Percentiles rank a stretch among this genome's conserved stretches.
Evolutionary conservation across 163 green algal genomes (phyloP).

Genomic region (Volvox carteri): DNA sequence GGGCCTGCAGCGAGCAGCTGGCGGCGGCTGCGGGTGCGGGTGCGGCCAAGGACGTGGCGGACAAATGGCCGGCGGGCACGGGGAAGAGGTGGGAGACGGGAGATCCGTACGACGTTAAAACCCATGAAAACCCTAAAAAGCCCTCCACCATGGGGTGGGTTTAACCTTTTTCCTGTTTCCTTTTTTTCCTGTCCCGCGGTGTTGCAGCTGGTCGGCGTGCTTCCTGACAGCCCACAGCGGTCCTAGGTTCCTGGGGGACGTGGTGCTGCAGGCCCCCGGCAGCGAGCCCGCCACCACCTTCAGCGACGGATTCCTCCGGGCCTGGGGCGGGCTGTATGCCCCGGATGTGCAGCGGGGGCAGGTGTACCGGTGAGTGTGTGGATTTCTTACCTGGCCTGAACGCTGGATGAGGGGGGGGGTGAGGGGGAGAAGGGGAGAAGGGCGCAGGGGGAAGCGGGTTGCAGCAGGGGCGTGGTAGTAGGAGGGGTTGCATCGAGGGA

Average conservation of each 20-base stretch:
- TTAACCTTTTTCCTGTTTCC: no score
- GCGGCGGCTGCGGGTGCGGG: neutral
- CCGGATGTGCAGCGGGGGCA: conserved; percentile 51
- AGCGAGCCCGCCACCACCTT: conserved; percentile 54
- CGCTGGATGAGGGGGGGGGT: no score
- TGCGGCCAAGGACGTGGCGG: neutral
- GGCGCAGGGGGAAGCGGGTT: neutral
- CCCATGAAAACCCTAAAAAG: no score
- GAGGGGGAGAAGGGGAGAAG: neutral
- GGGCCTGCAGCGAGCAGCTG: neutral
- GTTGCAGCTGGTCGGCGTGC: conserved; percentile 5
- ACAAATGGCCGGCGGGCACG: neutral
- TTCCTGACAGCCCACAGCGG: neutral
- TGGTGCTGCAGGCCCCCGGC: neutral
- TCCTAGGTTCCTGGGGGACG: conserved; percentile 4
- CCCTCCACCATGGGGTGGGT: no score
- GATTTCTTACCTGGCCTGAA: neutral
- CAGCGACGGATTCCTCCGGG: conserved; percentile 51
- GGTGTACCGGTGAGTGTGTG: conserved; percentile 7
- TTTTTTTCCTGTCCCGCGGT: no score
- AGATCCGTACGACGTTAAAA: no score
- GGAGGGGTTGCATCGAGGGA: no score
- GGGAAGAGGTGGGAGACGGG: no score
- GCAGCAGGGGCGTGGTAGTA: no score
- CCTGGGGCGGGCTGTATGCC: conserved; percentile 63